Base-by-base conservation (phyloP, 1,284 basidiomycete species). In the Marasmius tenuissimus region DNA sequence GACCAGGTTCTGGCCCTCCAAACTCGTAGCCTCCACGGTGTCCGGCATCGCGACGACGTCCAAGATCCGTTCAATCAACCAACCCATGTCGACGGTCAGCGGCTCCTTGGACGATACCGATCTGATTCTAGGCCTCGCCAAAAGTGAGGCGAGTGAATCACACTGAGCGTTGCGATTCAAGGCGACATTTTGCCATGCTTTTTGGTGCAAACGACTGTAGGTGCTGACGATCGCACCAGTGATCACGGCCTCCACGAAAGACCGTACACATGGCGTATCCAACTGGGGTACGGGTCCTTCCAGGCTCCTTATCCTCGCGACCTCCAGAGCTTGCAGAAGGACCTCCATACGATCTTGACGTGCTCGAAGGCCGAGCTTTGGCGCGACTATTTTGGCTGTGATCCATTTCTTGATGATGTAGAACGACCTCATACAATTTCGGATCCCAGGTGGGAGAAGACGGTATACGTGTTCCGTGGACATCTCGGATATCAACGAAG, bases 41-140 rank as follows among this genome's bases (percentile, higher is more conserved):
- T 93, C 91, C 3, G 89, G 86, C 60, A 87, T 81, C 49, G 86
- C 86, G 61, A 92, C 83, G 40, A 93, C 78, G 71, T 93, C 92
- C 27, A 93, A 75, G 71, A 93, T 81, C 52, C 89, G 84, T 71
- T 94, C 92, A 62, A 93, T 72, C 48, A 93, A 73, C 91, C 92
- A 94, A 8, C 89, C 91, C 65, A 92, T 82, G 69, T 93, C 92
- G 14, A 89, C 82, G 10, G 86, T 86, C 59, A 92, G 74, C 11
- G 81, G 75, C 35, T 85, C 82, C 38, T 78, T 76, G 33, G 78
- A 79, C n/a, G 74, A 68, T 14, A 81, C 73, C 1, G 78, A 73
- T 39, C 79, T 76, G 3, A 81, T 73, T 35, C 69, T 74, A 3
- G 85, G 83, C 52, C 80, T 79, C 12, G 80, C 78, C 39, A 93